These are phyloP conservation scores for Hypoxylon fuscum DNA, from an alignment of 495 filamentous ascomycete species.

Conservation along the genomic window DNA sequence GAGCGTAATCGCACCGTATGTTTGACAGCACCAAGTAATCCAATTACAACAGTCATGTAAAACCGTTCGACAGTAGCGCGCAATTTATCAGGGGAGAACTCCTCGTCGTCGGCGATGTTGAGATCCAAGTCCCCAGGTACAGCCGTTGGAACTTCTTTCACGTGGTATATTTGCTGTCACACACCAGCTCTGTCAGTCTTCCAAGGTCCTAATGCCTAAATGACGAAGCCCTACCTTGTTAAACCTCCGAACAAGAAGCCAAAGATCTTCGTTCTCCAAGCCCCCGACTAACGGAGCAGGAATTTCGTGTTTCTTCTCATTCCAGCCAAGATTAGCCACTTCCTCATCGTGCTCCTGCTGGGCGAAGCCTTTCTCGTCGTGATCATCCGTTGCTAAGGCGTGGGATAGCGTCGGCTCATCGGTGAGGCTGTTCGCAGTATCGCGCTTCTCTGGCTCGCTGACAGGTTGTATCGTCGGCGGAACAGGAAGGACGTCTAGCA, in stretches of 20 bases:
- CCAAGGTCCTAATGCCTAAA: neutral
- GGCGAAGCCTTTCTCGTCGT: constrained; percentile 46
- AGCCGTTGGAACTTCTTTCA: constrained; percentile 69
- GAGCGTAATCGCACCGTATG: constrained; percentile 81
- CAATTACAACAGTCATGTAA: constrained; percentile 83
- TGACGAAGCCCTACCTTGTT: constrained; percentile 69
- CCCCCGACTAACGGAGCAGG: constrained; percentile 73
- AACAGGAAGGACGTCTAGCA: constrained; percentile 49
- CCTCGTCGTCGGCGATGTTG: constrained; percentile 80
- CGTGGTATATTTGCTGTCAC: constrained; percentile 83
- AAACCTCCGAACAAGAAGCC: constrained; percentile 81
- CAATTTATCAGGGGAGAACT: constrained; percentile 88
- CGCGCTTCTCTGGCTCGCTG: constrained; percentile 30
- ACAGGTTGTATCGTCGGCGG: constrained; percentile 45
- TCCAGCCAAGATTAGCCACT: constrained; percentile 79
- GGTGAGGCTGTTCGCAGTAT: constrained; percentile 39
- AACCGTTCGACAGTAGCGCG: constrained; percentile 81
- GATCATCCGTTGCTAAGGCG: constrained; percentile 45
- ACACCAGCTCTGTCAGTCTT: constrained; percentile 1
- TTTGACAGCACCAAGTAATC: constrained; percentile 70
- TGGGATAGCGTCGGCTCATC: constrained; percentile 51
- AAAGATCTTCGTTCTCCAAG: constrained; percentile 84
- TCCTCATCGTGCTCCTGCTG: constrained; percentile 46
- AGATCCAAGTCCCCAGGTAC: constrained; percentile 73
- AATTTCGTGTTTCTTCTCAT: constrained; percentile 65